Percentiles rank a stretch among this genome's conserved stretches.
These are phyloP conservation scores for Saturnispora silvae DNA, from an alignment of 805 yeast species.

Conservation along the genomic window DNA sequence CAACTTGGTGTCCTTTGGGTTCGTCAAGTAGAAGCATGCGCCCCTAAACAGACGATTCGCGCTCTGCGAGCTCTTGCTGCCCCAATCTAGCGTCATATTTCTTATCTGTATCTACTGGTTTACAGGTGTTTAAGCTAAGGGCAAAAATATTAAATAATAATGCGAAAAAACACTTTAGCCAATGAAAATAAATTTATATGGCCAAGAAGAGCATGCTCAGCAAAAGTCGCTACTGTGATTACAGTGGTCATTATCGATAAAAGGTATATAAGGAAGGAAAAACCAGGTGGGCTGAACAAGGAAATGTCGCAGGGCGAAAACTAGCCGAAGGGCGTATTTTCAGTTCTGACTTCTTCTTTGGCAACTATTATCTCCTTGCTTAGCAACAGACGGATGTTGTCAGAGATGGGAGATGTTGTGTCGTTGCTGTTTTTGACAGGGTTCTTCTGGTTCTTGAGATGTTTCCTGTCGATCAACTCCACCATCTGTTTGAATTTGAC, in stretches of 20 bases:
- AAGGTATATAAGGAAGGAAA: too few species aligned
- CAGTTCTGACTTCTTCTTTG: conserved; percentile 27
- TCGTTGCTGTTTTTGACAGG: conserved; percentile 14
- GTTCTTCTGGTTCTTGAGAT: conserved; percentile 25
- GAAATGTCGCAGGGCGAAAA: too few species aligned
- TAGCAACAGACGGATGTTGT: conserved; percentile 49
- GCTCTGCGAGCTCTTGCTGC: neutral
- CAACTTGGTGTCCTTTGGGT: neutral
- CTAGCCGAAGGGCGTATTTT: conserved; percentile 23
- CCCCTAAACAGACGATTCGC: neutral
- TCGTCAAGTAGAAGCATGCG: neutral
- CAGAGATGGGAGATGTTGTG: conserved; percentile 25
- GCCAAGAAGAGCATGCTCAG: too few species aligned
- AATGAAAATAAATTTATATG: neutral
- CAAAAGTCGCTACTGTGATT: too few species aligned
- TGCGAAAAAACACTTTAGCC: too few species aligned
- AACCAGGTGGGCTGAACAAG: too few species aligned
- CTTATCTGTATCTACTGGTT: conserved; percentile 1
- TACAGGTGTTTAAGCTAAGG: conserved; percentile 1
- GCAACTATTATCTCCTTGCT: conserved; percentile 53
- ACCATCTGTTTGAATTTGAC: conserved; percentile 72
- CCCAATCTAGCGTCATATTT: neutral
- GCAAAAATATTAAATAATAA: neutral
- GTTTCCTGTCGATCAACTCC: conserved; percentile 56
- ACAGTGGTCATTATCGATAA: too few species aligned